Conservation (phyloP, 129 eudicot species). For the Lonicera japonica region DNA sequence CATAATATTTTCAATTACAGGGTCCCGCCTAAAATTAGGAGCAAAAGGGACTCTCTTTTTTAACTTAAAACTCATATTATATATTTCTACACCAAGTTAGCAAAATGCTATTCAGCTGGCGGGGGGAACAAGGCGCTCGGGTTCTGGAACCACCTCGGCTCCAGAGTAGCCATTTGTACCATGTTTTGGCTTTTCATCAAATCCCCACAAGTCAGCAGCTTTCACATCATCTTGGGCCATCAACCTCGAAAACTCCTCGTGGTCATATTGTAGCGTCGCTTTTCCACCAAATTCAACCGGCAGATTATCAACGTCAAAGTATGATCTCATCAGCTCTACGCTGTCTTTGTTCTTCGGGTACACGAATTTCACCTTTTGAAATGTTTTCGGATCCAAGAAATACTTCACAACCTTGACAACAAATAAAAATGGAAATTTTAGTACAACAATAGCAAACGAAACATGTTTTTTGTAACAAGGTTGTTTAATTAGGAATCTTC, state of each 20-base stretch:
- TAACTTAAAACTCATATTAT: not conserved
- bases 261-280: slow-evolving; percentile 66
- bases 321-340: slow-evolving; percentile 64
- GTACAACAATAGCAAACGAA: no score
- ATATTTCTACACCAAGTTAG: not conserved
- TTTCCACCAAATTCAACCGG: slow-evolving; percentile 82
- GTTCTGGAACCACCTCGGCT: slow-evolving; percentile 46
- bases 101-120: slow-evolving; percentile 7
- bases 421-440: not conserved
- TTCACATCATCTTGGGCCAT: slow-evolving; percentile 71
- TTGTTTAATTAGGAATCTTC: no score
- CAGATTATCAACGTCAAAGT: slow-evolving; percentile 75
- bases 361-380: slow-evolving; percentile 78
- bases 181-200: slow-evolving; percentile 33
- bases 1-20: not conserved
- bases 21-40: not conserved
- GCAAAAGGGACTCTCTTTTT: not conserved
- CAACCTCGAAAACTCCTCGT: slow-evolving; percentile 66
- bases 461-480: no score
- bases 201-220: slow-evolving; percentile 61
- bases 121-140: slow-evolving; percentile 25
- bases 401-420: slow-evolving; percentile 62
- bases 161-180: slow-evolving; percentile 23
- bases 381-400: slow-evolving; percentile 75
- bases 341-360: slow-evolving; percentile 81